Evolutionary conservation across 1,284 basidiomycete species (phyloP), one percentile per base, ranked within the genome.

Genomic region (Puccinia coronata): DNA sequence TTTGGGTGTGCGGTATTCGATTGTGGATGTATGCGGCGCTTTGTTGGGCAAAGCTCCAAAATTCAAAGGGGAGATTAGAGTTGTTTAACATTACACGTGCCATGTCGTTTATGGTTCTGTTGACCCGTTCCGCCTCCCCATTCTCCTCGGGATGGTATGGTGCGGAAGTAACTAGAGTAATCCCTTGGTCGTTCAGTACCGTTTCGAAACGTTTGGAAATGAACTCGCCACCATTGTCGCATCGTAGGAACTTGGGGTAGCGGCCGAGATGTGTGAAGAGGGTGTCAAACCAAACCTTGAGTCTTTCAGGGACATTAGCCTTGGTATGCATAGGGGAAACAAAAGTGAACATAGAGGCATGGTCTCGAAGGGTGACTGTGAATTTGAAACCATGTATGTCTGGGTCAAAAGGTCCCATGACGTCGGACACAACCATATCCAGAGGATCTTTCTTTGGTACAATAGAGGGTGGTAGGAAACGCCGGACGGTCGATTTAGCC

Each of bases 351-450:
- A 53, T 71, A 4, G 69, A 51, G 2, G 69, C 47, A 25, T 71
- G 69, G 28, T 71, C 49, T 16, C 47, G 23, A 2, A 71, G 23
- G 16, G 69, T 71, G 25, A 71, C 2, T 4, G 14, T 23, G n/a
- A 70, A 70, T 25, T 49, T 16, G 23, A 12, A 28, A 41, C 41
- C 41, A 28, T 70, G 39, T 2, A 70, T 28, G 4, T 70, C 67
- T 25, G 47, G n/a, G 3, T 73, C 70, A n/a, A 73, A 74, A 41
- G 53, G 72, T 8, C 72, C 72, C 51, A 74, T 49, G 6, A 74
- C 72, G 36, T 57, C 31, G 8, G 53, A 57, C 5, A 74, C 72
- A n/a, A 55, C 31, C 2, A 74, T 28, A 14, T 74, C 53, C 1
- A 74, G 72, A 3, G 31, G 6, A 3, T 59, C 20, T 3, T 74